Evolutionary conservation across 352 stramenopile species (phyloP).

Genomic region (Globisporangium canariense): DNA sequence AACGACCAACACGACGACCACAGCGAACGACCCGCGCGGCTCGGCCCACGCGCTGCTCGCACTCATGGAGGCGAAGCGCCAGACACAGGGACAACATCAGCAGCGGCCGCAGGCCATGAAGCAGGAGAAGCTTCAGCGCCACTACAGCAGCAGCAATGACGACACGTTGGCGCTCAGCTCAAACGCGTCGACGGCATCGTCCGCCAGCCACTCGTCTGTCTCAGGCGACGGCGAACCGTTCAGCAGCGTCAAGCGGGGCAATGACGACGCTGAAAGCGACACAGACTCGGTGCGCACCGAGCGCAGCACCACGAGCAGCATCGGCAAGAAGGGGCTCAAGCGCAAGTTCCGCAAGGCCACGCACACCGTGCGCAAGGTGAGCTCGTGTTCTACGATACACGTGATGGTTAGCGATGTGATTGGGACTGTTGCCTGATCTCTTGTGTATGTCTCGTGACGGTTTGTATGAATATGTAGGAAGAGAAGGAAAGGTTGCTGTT

Average conservation of each 20-base stretch:
- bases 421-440: too few relatives aligned
- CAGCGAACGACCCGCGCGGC: not conserved
- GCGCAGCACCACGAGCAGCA: slow-evolving; percentile 3
- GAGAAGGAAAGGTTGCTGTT: slow-evolving; percentile 29
- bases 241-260: not conserved
- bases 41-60: slow-evolving; percentile 17
- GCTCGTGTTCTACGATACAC: not conserved
- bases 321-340: slow-evolving; percentile 2
- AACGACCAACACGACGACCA: not conserved
- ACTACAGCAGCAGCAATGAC: slow-evolving; percentile 2
- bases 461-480: slow-evolving; percentile 19
- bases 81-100: slow-evolving; percentile 3
- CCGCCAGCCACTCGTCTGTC: too few relatives aligned
- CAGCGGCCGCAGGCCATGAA: slow-evolving; percentile 1
- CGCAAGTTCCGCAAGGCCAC: slow-evolving; percentile 19
- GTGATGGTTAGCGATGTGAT: too few relatives aligned
- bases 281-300: slow-evolving; percentile 8
- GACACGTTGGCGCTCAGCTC: not conserved
- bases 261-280: not conserved
- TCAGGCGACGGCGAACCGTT: not conserved
- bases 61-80: slow-evolving; percentile 11
- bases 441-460: too few relatives aligned
- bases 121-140: not conserved
- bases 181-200: not conserved
- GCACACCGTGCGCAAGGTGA: slow-evolving; percentile 16